phyloP scores from a whole-genome alignment of 345 rosid genomes.

The Hevea brasiliensis region DNA sequence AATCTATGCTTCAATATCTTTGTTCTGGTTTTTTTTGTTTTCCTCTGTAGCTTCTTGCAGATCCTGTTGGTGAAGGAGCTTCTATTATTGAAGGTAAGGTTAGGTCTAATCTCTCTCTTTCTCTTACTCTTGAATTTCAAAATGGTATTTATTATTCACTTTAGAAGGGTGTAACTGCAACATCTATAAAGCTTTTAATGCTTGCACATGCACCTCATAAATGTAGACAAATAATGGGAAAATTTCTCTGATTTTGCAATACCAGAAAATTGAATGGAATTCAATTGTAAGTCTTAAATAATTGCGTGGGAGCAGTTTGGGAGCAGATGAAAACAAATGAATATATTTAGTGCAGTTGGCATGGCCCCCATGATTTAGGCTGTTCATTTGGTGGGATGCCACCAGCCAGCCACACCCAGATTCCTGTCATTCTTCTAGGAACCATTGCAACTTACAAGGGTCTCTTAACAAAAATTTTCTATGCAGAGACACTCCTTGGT shows the following conservation, averaged over 20 bases:
- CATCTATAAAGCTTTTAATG: constrained; percentile 33
- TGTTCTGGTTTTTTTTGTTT: constrained; percentile 10
- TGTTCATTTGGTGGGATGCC: constrained; percentile 31
- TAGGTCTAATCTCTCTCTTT: neutral
- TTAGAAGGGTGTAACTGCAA: constrained; percentile 23
- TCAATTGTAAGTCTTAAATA: constrained; percentile 31
- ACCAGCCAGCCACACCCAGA: constrained; percentile 12
- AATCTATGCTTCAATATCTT: constrained; percentile 17
- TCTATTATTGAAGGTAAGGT: constrained; percentile 18
- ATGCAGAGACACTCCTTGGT: neutral
- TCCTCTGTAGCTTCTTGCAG: constrained; percentile 1
- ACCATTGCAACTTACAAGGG: neutral
- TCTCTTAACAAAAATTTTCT: constrained; percentile 1
- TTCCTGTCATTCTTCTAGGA: constrained; percentile 11
- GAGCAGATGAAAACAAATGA: constrained; percentile 31
- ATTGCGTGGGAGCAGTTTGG: constrained; percentile 30
- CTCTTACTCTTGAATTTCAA: constrained; percentile 12
- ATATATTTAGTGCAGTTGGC: constrained; percentile 30
- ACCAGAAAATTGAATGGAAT: constrained; percentile 27
- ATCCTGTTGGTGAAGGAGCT: constrained; percentile 14
- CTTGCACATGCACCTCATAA: constrained; percentile 50
- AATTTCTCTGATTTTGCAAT: constrained; percentile 15
- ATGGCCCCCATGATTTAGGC: constrained; percentile 40
- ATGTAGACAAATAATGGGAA: constrained; percentile 23
- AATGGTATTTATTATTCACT: constrained; percentile 14